A percentile compares a stretch with the other conserved stretches of the same genome.
Evolutionary conservation across 1,284 basidiomycete genomes (phyloP).

Genomic region (Cryptococcus wingfieldii): DNA sequence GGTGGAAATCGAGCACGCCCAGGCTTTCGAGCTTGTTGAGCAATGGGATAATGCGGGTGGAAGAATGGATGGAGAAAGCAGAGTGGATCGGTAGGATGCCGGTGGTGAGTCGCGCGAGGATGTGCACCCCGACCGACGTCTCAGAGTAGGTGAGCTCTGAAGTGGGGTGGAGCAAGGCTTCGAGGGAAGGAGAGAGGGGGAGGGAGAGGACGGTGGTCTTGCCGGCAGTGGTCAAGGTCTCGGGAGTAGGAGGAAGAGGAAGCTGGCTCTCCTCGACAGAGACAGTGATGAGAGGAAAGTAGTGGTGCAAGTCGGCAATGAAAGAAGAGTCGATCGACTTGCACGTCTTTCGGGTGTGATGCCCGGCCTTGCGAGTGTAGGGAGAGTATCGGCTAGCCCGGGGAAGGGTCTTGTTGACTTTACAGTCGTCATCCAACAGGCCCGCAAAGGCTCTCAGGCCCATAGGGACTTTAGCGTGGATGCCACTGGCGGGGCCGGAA

Average conservation of each 20-base stretch:
- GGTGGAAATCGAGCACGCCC: slow-evolving; percentile 21
- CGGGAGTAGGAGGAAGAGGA: slow-evolving; percentile 28
- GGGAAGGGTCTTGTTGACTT: slow-evolving; percentile 21
- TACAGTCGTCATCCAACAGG: slow-evolving; percentile 31
- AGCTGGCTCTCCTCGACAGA: background rate
- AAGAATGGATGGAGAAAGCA: slow-evolving; percentile 27
- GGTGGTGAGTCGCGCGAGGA: slow-evolving; percentile 29
- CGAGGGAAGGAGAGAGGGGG: slow-evolving; percentile 33
- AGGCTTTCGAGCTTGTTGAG: slow-evolving; percentile 33
- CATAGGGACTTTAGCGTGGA: slow-evolving; percentile 31
- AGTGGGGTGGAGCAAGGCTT: slow-evolving; percentile 28
- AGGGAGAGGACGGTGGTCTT: slow-evolving; percentile 31
- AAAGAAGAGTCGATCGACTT: slow-evolving; percentile 15
- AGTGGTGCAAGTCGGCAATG: slow-evolving; percentile 29
- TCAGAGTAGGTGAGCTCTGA: slow-evolving; percentile 27
- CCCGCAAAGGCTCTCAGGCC: slow-evolving; percentile 32
- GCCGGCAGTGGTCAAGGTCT: slow-evolving; percentile 33
- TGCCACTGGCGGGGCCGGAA: slow-evolving; percentile 17
- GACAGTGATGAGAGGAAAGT: slow-evolving; percentile 28
- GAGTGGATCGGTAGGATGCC: slow-evolving; percentile 33
- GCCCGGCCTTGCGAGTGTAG: slow-evolving; percentile 11
- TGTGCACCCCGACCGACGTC: slow-evolving; percentile 32
- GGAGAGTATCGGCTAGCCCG: slow-evolving; percentile 26
- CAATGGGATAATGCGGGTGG: slow-evolving; percentile 30
- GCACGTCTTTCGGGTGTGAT: slow-evolving; percentile 1